Conservation (phyloP, 164 flowering plant species). For the Chimonanthus salicifolius region DNA sequence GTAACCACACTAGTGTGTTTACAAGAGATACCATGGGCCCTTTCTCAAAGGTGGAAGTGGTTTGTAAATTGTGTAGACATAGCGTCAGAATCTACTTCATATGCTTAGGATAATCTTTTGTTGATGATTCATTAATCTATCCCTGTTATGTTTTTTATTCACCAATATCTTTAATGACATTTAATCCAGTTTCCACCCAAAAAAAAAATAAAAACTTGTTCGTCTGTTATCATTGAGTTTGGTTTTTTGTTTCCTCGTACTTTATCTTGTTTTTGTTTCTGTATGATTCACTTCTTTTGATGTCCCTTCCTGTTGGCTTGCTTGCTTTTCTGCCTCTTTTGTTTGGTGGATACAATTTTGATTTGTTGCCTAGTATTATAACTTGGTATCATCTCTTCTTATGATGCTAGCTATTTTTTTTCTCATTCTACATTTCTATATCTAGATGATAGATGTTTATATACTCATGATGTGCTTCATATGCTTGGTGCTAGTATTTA, state of each 20-base stretch:
- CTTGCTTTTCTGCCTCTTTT: not conserved
- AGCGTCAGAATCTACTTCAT: slow-evolving; percentile 30
- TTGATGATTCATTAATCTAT: slow-evolving; percentile 38
- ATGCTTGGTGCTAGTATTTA: not conserved
- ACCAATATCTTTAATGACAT: slow-evolving; percentile 27
- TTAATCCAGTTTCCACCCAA: slow-evolving; percentile 18
- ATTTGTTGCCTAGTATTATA: not conserved
- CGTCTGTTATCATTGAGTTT: not conserved
- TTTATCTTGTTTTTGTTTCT: slow-evolving; percentile 4
- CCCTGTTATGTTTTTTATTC: slow-evolving; percentile 37
- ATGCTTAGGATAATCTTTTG: slow-evolving; percentile 28
- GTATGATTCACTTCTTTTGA: not conserved
- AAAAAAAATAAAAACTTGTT: too few species aligned
- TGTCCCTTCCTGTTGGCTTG: slow-evolving; percentile 1
- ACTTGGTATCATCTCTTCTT: not conserved
- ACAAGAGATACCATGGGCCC: slow-evolving; percentile 21
- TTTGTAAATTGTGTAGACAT: slow-evolving; percentile 59
- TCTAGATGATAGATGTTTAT: not conserved
- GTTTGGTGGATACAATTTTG: too few species aligned
- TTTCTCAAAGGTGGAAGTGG: slow-evolving; percentile 29
- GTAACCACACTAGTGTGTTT: slow-evolving; percentile 31
- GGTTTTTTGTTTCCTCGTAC: slow-evolving; percentile 4
- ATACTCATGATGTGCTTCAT: not conserved
- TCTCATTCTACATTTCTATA: not conserved
- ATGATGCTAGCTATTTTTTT: not conserved